Evolutionary conservation across 2,329 filamentous ascomycete genomes (phyloP).

Genomic region (Pseudocercospora cruenta): DNA sequence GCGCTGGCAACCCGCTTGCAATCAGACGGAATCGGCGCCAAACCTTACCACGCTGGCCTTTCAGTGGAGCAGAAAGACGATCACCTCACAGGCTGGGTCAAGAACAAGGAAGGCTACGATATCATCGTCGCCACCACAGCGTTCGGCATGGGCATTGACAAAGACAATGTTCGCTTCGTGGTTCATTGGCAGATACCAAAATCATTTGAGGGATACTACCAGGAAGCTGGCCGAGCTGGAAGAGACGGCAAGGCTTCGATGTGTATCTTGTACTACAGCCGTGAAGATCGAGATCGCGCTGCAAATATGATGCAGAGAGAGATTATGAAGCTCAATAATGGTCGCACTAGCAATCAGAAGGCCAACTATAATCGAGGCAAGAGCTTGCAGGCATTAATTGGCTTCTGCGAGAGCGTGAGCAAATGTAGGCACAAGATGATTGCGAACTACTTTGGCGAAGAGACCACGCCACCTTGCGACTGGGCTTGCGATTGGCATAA

Average conservation of each 20-base stretch:
- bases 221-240: constrained; percentile 90
- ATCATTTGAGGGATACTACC: constrained; percentile 94
- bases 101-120: constrained; percentile 76
- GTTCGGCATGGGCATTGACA: constrained; percentile 98
- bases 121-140: constrained; percentile 94
- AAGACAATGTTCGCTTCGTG: constrained; percentile 91
- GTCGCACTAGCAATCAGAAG: constrained; percentile 40
- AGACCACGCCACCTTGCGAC: constrained; percentile 41
- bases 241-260: constrained; percentile 84
- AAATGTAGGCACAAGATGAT: constrained; percentile 77
- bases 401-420: constrained; percentile 78
- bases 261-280: constrained; percentile 89
- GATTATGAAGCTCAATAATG: constrained; percentile 41
- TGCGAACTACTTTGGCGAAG: constrained; percentile 75
- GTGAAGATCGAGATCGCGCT: constrained; percentile 80
- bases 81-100: constrained; percentile 72
- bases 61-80: constrained; percentile 69
- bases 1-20: constrained; percentile 67
- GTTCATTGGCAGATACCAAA: constrained; percentile 93
- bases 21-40: constrained; percentile 70
- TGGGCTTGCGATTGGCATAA: constrained; percentile 57
- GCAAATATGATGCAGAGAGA: constrained; percentile 56
- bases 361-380: constrained; percentile 46
- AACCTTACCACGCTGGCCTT: constrained; percentile 73
- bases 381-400: constrained; percentile 62